Base-by-base conservation (phyloP, 768 basidiomycete species). In the Gloeostereum incarnatum region DNA sequence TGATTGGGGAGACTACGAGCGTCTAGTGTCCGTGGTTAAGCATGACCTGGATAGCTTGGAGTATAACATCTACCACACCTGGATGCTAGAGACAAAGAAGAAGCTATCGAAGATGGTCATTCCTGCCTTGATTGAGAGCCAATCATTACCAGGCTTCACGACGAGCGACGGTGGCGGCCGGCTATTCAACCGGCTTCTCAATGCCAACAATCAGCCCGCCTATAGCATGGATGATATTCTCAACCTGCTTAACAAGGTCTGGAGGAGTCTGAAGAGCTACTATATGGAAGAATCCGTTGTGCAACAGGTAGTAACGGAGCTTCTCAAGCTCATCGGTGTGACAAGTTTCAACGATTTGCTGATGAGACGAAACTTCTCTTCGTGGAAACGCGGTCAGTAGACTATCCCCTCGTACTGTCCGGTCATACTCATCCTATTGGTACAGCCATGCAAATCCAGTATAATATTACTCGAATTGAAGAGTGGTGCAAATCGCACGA, bases 401-500 rank as follows among this genome's bases (percentile, higher is more conserved):
- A 20, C 22, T 11, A 10, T 16, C 4, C 18, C 14, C 13, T 6
- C n/a, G 16, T 29, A 22, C 11, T 26, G 2, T 33, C 27, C 21
- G 8, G 17, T 31, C 19, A 32, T 29, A 19, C 26, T 22, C 41
- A 19, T 14, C 21, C 10, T 36, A 10, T 31, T 25, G 14, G 41
- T 39, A 26, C 45, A 97, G 96, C 96, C 3, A 98, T 99, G 96
- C 96, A 99, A 74, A 98, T 99, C 41, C 96, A 99, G 57, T 99
- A 99, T 60, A 98, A 98, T 55, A 96, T 98, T 55, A 98, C 93
- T 21, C 79, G 87, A 19, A 86, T 93, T 52, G 90, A 93, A 52
- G 93, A 97, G 62, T 98, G 96, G 96, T 99, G 96, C 69, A 98
- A 99, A 64, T 93, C 96, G 18, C 96, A 98, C 54, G 91, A 96